A percentile compares a stretch with the other conserved stretches of the same genome.
phyloP scores from a whole-genome alignment of 2,329 filamentous ascomycete species.

The Exophiala sideris region DNA sequence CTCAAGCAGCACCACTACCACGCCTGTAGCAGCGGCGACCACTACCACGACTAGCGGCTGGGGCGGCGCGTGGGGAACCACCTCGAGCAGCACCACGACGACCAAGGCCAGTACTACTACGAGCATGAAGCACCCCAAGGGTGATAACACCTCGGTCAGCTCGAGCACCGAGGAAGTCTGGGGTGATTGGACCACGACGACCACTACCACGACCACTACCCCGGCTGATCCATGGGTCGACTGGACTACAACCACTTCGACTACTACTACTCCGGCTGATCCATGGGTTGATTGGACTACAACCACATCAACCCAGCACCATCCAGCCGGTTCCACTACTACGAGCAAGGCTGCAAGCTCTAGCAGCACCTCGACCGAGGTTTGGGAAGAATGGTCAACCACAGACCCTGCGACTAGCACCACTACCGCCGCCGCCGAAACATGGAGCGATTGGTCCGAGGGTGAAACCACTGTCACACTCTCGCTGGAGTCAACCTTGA shows the following conservation, averaged over 20 bases:
- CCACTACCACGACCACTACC: conserved; percentile 40
- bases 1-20: conserved; percentile 39
- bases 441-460: conserved; percentile 15
- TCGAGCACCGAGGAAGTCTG: conserved; percentile 56
- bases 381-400: conserved; percentile 59
- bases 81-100: conserved; percentile 57
- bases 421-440: neutral
- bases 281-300: conserved; percentile 63
- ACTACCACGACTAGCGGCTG: conserved; percentile 62
- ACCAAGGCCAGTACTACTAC: conserved; percentile 59
- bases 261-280: conserved; percentile 59
- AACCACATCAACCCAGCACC: conserved; percentile 54
- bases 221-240: conserved; percentile 65
- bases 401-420: conserved; percentile 38
- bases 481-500: conserved; percentile 63
- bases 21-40: conserved; percentile 64
- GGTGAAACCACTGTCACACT: conserved; percentile 60
- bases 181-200: conserved; percentile 47
- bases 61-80: conserved; percentile 61
- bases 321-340: conserved; percentile 47
- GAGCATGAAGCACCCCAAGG: conserved; percentile 53
- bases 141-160: conserved; percentile 40
- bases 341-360: conserved; percentile 12
- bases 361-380: conserved; percentile 35
- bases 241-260: conserved; percentile 45